Conservation (phyloP, 1,284 basidiomycete species). For the Ganoderma meredithae region DNA sequence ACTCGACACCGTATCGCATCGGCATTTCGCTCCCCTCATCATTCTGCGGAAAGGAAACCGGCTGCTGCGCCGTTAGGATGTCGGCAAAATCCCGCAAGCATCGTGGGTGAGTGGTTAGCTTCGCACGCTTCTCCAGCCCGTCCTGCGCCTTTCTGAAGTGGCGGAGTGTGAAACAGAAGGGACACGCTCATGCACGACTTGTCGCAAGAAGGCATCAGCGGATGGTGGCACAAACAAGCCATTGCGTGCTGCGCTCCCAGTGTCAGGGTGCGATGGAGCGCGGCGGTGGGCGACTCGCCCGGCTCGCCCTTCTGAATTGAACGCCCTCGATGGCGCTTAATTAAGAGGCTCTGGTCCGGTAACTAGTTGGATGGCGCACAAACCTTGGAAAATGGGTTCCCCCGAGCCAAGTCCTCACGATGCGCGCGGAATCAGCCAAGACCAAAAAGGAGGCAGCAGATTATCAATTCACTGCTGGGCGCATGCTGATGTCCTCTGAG, state of each 20-base stretch:
- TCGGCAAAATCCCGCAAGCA: neutral
- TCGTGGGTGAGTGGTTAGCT: conserved; percentile 8
- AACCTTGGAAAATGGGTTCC: neutral
- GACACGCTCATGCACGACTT: neutral
- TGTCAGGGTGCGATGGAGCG: neutral
- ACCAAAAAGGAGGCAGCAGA: neutral
- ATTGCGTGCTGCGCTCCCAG: neutral
- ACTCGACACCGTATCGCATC: neutral
- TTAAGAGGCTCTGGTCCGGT: neutral
- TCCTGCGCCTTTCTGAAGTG: neutral
- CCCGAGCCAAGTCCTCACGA: neutral
- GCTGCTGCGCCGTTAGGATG: neutral
- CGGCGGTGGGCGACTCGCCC: no score
- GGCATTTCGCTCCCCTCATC: neutral
- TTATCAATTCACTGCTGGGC: neutral
- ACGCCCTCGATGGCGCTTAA: neutral
- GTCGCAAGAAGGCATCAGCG: neutral
- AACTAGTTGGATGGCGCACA: neutral
- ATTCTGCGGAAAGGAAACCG: neutral
- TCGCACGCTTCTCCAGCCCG: conserved; percentile 6
- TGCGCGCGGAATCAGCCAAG: neutral
- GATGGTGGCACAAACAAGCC: neutral
- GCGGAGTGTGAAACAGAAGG: neutral
- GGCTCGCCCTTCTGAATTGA: neutral
- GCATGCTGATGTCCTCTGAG: neutral